Base-by-base conservation (phyloP, 352 stramenopile genomes). In the Phytophthora kernoviae region DNA sequence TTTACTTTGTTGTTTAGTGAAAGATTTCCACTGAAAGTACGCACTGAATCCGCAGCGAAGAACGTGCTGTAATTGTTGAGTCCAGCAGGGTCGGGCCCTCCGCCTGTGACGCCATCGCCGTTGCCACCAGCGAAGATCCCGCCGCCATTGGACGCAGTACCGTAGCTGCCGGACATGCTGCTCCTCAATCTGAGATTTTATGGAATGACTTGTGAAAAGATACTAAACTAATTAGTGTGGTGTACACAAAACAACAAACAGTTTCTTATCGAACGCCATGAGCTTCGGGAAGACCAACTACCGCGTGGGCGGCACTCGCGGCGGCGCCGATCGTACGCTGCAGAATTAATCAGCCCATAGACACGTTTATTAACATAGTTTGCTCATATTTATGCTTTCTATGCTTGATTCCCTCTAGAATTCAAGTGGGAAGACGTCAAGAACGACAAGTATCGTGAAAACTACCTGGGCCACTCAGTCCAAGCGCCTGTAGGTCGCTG, bases 361-460 rank as follows among this genome's bases (percentile, higher is more conserved):
- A 8, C 22, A 11, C 22, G 7, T 1, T 22, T 40, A 15, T 11
- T 5, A 20, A 9, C 40, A 18, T 51, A 22, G 21, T 36, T 9
- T 43, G 18, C 7, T 52, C 37, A 51, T 26, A 41, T 21, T 54
- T 6, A 43, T 17, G 3, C 15, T 70, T 42, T 49, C 37, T 17
- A 21, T 8, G 22, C 5, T 65, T 17, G 30, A 7, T 15, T 30
- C 5, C 24, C 11, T 36, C 11, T 52, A 93, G 86, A 96, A 44
- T 97, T 97, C 67, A 96, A 96, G 56, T 97, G 91, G 89, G 91
- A 97, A 22, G 91, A 97, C 68, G 91, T 97, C 21, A 97, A 97
- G 79, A 91, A 87, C 54, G 91, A 97, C 71, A 95, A 97, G 69
- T 93, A 97, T 60, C 80, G 91, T 20, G 91, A 97, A 50, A 96